A percentile compares a stretch with the other conserved stretches of the same genome.
Evolutionary conservation across 352 stramenopile species (phyloP).

Genomic region (Globisporangium orthogonon): DNA sequence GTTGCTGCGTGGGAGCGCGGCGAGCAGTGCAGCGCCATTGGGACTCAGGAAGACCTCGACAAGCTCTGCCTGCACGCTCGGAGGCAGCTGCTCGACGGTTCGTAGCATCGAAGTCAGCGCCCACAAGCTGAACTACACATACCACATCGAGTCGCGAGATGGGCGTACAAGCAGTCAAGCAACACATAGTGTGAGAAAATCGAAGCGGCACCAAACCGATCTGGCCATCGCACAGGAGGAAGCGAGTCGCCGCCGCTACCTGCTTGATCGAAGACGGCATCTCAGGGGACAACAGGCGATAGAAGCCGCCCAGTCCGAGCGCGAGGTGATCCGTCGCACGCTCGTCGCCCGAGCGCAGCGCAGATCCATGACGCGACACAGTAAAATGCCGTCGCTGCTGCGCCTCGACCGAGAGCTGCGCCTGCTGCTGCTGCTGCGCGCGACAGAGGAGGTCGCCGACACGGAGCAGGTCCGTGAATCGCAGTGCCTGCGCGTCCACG

Average conservation of each 20-base stretch:
- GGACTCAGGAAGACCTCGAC: slow-evolving; percentile 31
- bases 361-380: background rate
- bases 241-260: slow-evolving; percentile 9
- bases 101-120: slow-evolving; percentile 30
- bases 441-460: slow-evolving; percentile 36
- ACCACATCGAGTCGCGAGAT: background rate
- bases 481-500: slow-evolving; percentile 25
- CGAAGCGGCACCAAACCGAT: background rate
- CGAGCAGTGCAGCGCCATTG: slow-evolving; percentile 26
- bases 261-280: slow-evolving; percentile 45
- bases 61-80: slow-evolving; percentile 13
- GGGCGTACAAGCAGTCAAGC: too few relatives aligned
- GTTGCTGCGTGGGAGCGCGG: slow-evolving; percentile 30
- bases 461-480: slow-evolving; percentile 39
- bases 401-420: slow-evolving; percentile 7
- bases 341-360: background rate
- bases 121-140: slow-evolving; percentile 26
- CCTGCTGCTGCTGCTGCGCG: slow-evolving; percentile 15
- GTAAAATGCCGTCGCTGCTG: slow-evolving; percentile 12
- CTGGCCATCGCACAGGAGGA: background rate
- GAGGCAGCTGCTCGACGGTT: slow-evolving; percentile 16
- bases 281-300: slow-evolving; percentile 42
- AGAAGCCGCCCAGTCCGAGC: slow-evolving; percentile 16
- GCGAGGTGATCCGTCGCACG: background rate
- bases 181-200: background rate